Evolutionary conservation across 2,329 filamentous ascomycete species (phyloP).

Genomic region (Colletotrichum cereale): DNA sequence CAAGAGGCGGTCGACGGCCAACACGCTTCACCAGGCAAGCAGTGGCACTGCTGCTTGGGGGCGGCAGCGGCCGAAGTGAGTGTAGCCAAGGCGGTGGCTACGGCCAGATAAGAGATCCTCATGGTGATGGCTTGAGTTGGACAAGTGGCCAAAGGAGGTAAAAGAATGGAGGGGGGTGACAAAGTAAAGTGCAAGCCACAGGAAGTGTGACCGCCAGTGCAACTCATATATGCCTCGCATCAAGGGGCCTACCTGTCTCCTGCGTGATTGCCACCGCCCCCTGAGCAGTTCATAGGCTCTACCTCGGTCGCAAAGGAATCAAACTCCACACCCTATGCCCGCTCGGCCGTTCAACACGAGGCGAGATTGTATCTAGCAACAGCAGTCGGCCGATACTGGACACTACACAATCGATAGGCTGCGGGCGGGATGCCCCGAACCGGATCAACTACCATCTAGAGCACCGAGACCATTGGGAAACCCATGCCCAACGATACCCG

Average conservation of each 20-base stretch:
- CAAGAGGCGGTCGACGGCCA: slow-evolving; percentile 66
- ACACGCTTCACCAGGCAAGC: slow-evolving; percentile 62
- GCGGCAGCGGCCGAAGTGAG: slow-evolving; percentile 24
- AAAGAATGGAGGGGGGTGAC: slow-evolving; percentile 15
- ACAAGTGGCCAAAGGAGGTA: slow-evolving; percentile 23
- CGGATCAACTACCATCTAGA: slow-evolving; percentile 7
- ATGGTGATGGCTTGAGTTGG: slow-evolving; percentile 37
- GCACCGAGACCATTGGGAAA: neutral
- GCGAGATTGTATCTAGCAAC: neutral
- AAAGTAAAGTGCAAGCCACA: slow-evolving; percentile 7
- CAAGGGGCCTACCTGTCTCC: neutral
- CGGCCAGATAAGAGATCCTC: slow-evolving; percentile 36
- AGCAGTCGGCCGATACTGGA: neutral
- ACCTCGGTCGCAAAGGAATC: slow-evolving; percentile 4
- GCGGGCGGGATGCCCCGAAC: slow-evolving; percentile 25
- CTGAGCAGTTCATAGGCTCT: neutral
- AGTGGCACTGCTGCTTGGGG: slow-evolving; percentile 52
- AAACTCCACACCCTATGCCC: neutral
- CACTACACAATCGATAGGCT: slow-evolving; percentile 17
- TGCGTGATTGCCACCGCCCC: neutral
- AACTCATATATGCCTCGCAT: slow-evolving; percentile 36
- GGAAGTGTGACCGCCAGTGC: slow-evolving; percentile 14
- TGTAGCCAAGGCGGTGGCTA: slow-evolving; percentile 40
- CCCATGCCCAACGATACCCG: slow-evolving; percentile 9
- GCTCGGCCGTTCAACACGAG: neutral